Conservation (phyloP, 192 early-diverging fungal species). For the Backusella luteola region DNA sequence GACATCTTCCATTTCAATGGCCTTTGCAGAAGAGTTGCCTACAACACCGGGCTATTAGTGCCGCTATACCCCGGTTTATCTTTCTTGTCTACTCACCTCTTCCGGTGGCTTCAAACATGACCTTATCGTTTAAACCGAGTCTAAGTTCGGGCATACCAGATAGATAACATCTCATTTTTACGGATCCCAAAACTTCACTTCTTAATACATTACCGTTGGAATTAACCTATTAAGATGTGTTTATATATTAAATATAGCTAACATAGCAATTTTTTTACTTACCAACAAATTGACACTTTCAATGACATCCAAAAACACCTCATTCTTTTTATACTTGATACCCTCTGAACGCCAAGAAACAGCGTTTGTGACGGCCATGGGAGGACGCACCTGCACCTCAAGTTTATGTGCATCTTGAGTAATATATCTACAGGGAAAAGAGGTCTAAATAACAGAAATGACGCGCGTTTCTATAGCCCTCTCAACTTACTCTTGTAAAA, state of each 20-base stretch:
- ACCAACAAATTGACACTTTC: slow-evolving; percentile 73
- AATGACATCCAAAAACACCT: slow-evolving; percentile 74
- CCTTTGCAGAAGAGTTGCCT: slow-evolving; percentile 44
- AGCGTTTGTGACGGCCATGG: slow-evolving; percentile 78
- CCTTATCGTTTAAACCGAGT: slow-evolving; percentile 86
- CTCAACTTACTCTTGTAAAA: slow-evolving; percentile 65
- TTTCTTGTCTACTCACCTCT: slow-evolving; percentile 62
- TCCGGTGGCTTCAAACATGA: slow-evolving; percentile 74
- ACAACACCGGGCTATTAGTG: neutral
- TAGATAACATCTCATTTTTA: slow-evolving; percentile 87
- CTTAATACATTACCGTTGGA: slow-evolving; percentile 52
- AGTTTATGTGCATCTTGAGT: slow-evolving; percentile 96
- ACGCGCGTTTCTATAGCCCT: neutral
- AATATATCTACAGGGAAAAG: slow-evolving; percentile 65
- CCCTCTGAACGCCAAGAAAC: slow-evolving; percentile 73
- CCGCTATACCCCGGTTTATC: neutral
- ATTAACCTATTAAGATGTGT: neutral
- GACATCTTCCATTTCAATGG: slow-evolving; percentile 90
- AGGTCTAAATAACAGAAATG: neutral
- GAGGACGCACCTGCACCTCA: slow-evolving; percentile 86
- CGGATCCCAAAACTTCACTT: slow-evolving; percentile 75
- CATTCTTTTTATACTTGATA: slow-evolving; percentile 73
- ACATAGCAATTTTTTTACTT: neutral
- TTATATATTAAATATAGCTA: neutral
- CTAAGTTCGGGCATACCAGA: slow-evolving; percentile 85